These are phyloP conservation scores for Metschnikowia gelsemii DNA, from an alignment of 805 yeast genomes.

Conservation along the genomic window DNA sequence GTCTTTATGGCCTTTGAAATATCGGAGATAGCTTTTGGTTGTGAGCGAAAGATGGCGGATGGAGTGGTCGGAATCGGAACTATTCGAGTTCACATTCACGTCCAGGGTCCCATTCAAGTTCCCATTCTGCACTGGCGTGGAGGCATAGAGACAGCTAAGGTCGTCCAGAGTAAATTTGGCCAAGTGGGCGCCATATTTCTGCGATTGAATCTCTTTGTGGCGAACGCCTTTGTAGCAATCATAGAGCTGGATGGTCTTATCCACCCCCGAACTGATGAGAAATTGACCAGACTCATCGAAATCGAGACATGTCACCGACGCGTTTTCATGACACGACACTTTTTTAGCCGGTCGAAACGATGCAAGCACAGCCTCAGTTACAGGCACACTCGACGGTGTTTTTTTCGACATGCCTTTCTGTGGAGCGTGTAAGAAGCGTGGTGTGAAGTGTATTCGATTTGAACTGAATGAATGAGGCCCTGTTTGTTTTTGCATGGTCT, in stretches of 20 bases:
- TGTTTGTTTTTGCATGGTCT: too few species aligned
- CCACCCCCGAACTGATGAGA: conserved; percentile 72
- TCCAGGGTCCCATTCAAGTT: too few species aligned
- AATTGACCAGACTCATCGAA: conserved; percentile 83
- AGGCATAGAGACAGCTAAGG: conserved; percentile 73
- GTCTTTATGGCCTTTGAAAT: conserved; percentile 83
- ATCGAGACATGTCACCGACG: conserved; percentile 66
- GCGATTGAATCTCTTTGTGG: conserved; percentile 67
- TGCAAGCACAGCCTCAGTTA: conserved; percentile 28
- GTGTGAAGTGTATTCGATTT: too few species aligned
- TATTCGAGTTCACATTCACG: too few species aligned
- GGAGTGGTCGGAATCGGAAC: conserved; percentile 65
- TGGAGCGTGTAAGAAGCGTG: too few species aligned
- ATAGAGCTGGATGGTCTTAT: conserved; percentile 80
- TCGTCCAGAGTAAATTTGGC: conserved; percentile 81
- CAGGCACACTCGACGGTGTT: conserved; percentile 26
- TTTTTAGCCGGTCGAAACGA: conserved; percentile 43
- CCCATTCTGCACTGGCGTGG: conserved; percentile 49
- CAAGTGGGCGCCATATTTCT: conserved; percentile 88
- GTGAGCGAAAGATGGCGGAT: conserved; percentile 74
- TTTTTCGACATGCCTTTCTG: too few species aligned
- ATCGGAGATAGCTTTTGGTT: conserved; percentile 77
- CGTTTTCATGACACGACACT: conserved; percentile 49
- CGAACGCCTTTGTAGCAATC: conserved; percentile 70
- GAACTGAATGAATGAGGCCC: too few species aligned